phyloP scores from a whole-genome alignment of 2,329 filamentous ascomycete genomes.

The Parascedosporium putredinis region DNA sequence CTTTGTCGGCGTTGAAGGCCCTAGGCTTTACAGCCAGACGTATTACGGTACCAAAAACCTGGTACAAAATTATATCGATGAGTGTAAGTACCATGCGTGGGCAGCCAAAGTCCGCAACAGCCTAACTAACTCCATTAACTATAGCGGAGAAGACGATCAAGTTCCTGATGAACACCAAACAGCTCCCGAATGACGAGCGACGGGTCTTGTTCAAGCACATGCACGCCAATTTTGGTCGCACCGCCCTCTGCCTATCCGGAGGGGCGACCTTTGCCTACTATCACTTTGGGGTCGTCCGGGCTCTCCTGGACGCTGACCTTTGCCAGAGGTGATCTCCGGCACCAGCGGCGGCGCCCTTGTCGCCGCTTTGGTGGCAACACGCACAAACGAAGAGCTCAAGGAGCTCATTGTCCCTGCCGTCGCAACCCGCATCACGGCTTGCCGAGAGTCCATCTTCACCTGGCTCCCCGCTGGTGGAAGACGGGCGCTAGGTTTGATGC shows the following conservation, averaged over 20 bases:
- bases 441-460: slow-evolving; percentile 62
- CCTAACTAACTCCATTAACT: slow-evolving; percentile 11
- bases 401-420: slow-evolving; percentile 75
- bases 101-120: too few species aligned
- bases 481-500: slow-evolving; percentile 93
- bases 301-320: slow-evolving; percentile 74
- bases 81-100: slow-evolving; percentile 39
- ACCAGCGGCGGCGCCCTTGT: slow-evolving; percentile 91
- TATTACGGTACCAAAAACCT: slow-evolving; percentile 96
- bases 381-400: slow-evolving; percentile 86
- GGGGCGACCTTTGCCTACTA: slow-evolving; percentile 95
- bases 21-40: slow-evolving; percentile 89
- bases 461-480: slow-evolving; percentile 82
- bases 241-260: slow-evolving; percentile 84
- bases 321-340: slow-evolving; percentile 92
- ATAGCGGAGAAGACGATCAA: slow-evolving; percentile 55
- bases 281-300: slow-evolving; percentile 87
- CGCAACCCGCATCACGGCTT: slow-evolving; percentile 75
- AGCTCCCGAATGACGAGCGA: slow-evolving; percentile 64
- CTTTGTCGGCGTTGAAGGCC: slow-evolving; percentile 90
- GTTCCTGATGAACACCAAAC: slow-evolving; percentile 57
- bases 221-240: slow-evolving; percentile 82
- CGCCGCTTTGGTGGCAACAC: slow-evolving; percentile 74
- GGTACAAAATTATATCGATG: slow-evolving; percentile 82
- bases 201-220: slow-evolving; percentile 76